Evolutionary conservation across 768 basidiomycete species (phyloP).

Genomic region (Rhizopogon rudus): DNA sequence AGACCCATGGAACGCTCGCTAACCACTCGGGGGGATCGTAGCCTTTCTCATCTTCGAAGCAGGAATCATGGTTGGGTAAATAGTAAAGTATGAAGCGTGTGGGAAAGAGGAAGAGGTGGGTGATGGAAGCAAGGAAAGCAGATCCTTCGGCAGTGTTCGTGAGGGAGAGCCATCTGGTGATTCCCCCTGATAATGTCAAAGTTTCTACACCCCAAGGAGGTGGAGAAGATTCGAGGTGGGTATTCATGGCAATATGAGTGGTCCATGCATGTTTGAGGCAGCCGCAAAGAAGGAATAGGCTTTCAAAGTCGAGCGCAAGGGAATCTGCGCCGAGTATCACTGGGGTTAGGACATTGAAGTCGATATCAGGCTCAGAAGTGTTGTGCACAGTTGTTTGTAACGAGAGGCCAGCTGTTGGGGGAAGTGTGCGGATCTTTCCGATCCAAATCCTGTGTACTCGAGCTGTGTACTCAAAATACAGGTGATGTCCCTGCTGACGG

Average conservation of each 20-base stretch:
- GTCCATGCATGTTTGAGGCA: constrained; percentile 15
- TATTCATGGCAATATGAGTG: background rate
- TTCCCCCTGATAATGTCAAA: constrained; percentile 30
- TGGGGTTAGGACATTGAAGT: constrained; percentile 12
- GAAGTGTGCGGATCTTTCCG: constrained; percentile 24
- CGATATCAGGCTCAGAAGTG: constrained; percentile 10
- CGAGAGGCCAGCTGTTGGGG: constrained; percentile 10
- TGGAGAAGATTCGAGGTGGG: constrained; percentile 8
- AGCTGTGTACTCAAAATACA: constrained; percentile 27
- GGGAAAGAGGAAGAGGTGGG: constrained; percentile 27
- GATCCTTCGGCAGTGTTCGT: constrained; percentile 26
- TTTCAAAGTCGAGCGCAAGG: constrained; percentile 28
- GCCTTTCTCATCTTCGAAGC: background rate
- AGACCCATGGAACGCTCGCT: constrained; percentile 25
- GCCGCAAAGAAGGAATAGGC: constrained; percentile 33
- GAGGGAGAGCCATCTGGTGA: constrained; percentile 29
- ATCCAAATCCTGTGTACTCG: constrained; percentile 32
- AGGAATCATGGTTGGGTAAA: background rate
- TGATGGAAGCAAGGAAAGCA: constrained; percentile 30
- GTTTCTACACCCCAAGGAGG: constrained; percentile 8
- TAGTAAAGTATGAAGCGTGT: background rate
- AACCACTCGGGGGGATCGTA: constrained; percentile 15
- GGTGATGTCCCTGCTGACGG: constrained; percentile 10
- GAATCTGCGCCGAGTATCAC: constrained; percentile 3
- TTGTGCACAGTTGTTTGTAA: no score